Conservation (phyloP, 352 stramenopile species). For the Phytophthora lateralis region DNA sequence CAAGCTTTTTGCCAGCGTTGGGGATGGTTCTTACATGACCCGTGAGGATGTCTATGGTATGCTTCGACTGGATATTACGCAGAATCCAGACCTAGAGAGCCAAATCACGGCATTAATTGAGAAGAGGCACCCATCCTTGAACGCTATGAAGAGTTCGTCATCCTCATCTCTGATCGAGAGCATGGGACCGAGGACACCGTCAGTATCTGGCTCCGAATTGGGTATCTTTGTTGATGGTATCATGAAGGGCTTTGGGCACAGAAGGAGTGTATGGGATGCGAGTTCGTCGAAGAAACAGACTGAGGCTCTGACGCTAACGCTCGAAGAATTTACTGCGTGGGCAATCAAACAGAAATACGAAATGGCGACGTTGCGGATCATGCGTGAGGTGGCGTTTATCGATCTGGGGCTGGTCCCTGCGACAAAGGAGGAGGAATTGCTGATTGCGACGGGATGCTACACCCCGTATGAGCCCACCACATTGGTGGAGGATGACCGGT, state of each 20-base stretch:
- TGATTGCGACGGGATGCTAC: constrained; percentile 77
- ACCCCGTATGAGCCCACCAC: constrained; percentile 68
- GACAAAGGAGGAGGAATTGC: constrained; percentile 80
- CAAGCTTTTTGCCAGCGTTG: constrained; percentile 71
- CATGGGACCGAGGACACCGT: constrained; percentile 66
- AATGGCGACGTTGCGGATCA: constrained; percentile 78
- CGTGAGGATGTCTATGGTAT: constrained; percentile 86
- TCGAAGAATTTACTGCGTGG: constrained; percentile 77
- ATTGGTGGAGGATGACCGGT: constrained; percentile 83
- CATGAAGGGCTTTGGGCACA: constrained; percentile 61
- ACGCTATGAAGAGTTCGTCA: constrained; percentile 53
- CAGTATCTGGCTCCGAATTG: constrained; percentile 79
- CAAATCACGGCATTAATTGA: constrained; percentile 72
- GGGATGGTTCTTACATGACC: constrained; percentile 58
- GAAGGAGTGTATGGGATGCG: constrained; percentile 38
- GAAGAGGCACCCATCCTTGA: constrained; percentile 51
- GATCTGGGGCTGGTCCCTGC: constrained; percentile 75
- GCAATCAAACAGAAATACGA: constrained; percentile 74
- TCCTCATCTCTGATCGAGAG: constrained; percentile 57
- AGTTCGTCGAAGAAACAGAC: constrained; percentile 37
- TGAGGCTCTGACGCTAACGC: constrained; percentile 48
- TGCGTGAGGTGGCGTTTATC: constrained; percentile 86
- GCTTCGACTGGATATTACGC: constrained; percentile 80
- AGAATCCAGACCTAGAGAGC: constrained; percentile 72
- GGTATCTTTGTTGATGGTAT: constrained; percentile 81